Evolutionary conservation across 2,329 filamentous ascomycete genomes (phyloP).

Genomic region (Leptographium flavum): DNA sequence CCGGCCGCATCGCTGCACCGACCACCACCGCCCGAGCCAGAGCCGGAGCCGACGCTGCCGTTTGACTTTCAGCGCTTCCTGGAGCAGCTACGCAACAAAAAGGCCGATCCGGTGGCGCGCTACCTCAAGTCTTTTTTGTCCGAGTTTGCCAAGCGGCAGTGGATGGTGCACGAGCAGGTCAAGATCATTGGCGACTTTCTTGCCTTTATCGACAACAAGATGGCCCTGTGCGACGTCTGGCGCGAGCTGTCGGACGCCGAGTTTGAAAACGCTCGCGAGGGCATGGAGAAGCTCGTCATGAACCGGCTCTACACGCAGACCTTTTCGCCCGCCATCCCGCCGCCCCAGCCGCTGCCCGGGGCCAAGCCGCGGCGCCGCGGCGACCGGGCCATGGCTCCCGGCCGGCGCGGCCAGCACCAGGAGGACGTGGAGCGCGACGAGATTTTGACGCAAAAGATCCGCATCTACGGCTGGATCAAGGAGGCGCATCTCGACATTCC

Average conservation of each 20-base stretch:
- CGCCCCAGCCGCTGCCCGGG: conserved; percentile 58
- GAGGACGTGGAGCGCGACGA: conserved; percentile 96
- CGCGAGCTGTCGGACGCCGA: conserved; percentile 88
- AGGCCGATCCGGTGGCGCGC: conserved; percentile 92
- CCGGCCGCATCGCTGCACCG: conserved; percentile 34
- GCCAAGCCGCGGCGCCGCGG: conserved; percentile 53
- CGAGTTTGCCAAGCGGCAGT: conserved; percentile 94
- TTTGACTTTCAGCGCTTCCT: conserved; percentile 98
- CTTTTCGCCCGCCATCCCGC: conserved; percentile 84
- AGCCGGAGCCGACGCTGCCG: conserved; percentile 70
- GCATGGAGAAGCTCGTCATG: conserved; percentile 99
- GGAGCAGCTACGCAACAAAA: conserved; percentile 88
- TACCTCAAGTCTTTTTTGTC: conserved; percentile 88
- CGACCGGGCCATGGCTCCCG: conserved; percentile 59
- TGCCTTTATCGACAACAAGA: conserved; percentile 94
- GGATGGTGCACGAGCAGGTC: conserved; percentile 99
- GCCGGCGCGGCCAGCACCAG: conserved; percentile 88
- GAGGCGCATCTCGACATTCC: conserved; percentile 92
- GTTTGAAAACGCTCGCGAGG: conserved; percentile 95
- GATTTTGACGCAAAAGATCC: conserved; percentile 89
- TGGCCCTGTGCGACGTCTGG: conserved; percentile 96
- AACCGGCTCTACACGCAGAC: conserved; percentile 91
- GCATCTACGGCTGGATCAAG: conserved; percentile 88
- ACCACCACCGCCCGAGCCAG: conserved; percentile 57
- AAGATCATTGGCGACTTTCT: conserved; percentile 97